Evolutionary conservation across 805 yeast species (phyloP), one percentile per base, ranked within the genome.

Genomic region (Monosporozyma aerobia): DNA sequence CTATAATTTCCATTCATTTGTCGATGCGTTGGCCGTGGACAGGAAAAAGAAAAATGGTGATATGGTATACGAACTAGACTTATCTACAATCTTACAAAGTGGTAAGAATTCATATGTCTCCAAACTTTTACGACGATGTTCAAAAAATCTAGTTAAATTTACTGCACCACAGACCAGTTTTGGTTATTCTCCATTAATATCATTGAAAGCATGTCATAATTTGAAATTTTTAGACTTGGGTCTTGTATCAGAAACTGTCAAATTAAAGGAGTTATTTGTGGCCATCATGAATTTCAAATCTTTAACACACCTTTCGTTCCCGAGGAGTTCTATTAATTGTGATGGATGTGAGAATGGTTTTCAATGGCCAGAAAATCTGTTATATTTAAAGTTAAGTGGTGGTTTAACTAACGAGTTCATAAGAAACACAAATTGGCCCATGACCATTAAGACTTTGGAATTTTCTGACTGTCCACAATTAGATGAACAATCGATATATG

Each of bases 161-260:
- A 78, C 86, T 7, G 97, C 98, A 0, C 96, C 98, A 3, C 98
- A 92, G 64, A 84, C 97, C 33, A 85, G 95, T 70, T 92, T 94
- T 72, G 99, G 99, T 0, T 77, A 82, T 49, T 86, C 95, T 1
- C 97, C 98, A 1, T 70, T 92, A 58, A 78, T 88, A n/a, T 82
- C 95, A 49, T 73, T 94, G 46, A 78, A 87, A 53, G 73, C 82
- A 44, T 94, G 99, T 65, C 71, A 71, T 23, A 74, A 77, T 30
- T 70, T 92, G 53, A 74, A 74, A 56, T 77, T 80, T 1, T 71
- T 92, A 39, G 97, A 92, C 64, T 69, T 92, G 54, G 80, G 96
- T 11, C 73, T 90, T 25, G 97, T 92, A 2, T 86, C 96, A 3
- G 98, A 90, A 68, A 87, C 95, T 0, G 86, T 94, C 5, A 90